A percentile compares a stretch with the other conserved stretches of the same genome.
These are phyloP conservation scores for Spatholobus suberectus DNA, from an alignment of 306 rosid genomes.

Conservation along the genomic window DNA sequence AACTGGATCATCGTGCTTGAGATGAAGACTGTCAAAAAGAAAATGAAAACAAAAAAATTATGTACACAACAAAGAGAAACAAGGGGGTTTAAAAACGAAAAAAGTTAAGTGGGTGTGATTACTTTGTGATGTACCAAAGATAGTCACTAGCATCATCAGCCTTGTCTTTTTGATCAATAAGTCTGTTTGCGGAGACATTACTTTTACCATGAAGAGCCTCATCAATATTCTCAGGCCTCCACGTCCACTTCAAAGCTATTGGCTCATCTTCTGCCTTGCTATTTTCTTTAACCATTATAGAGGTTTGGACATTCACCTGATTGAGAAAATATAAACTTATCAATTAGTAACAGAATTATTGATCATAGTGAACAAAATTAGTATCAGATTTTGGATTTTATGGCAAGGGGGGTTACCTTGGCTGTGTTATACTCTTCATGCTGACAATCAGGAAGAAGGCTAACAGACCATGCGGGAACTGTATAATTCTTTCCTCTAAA, in stretches of 20 bases:
- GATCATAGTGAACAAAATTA: neutral
- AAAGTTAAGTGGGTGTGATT: neutral
- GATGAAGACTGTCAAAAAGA: conserved; percentile 35
- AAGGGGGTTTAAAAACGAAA: neutral
- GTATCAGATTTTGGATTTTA: neutral
- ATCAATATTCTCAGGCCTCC: conserved; percentile 59
- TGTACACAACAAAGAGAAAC: neutral
- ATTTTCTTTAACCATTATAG: conserved; percentile 46
- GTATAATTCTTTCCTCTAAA: conserved; percentile 35
- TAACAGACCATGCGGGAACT: conserved; percentile 77
- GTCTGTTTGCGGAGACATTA: neutral
- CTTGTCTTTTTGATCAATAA: conserved; percentile 57
- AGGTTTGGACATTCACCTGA: conserved; percentile 67
- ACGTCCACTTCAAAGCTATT: conserved; percentile 50
- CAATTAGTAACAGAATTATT: neutral
- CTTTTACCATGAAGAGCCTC: conserved; percentile 41
- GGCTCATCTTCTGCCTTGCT: conserved; percentile 54
- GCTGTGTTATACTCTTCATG: conserved; percentile 62
- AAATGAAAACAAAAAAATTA: neutral
- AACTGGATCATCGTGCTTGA: conserved; percentile 51
- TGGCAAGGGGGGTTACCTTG: conserved; percentile 31
- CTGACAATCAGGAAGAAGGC: conserved; percentile 61
- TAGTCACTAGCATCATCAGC: conserved; percentile 55
- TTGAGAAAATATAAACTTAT: neutral
- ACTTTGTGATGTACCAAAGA: conserved; percentile 65